phyloP scores from a whole-genome alignment of 306 rosid species.

The Canavalia ensiformis region DNA sequence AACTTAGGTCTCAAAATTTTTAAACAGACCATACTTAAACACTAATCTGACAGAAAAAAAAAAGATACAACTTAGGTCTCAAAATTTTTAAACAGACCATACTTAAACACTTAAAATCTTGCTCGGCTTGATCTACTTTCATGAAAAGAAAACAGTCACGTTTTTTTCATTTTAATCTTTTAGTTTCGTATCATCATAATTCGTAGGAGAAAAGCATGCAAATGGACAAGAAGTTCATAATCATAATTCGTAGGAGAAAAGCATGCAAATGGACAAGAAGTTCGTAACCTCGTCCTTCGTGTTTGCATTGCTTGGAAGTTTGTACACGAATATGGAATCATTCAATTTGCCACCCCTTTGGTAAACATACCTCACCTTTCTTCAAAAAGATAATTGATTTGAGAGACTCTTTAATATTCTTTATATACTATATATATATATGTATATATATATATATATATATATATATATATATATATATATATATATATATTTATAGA shows the following conservation, averaged over 20 bases:
- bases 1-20: too few relatives aligned
- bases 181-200: background rate
- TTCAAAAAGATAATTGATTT: background rate
- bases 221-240: background rate
- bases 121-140: background rate
- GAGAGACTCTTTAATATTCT: background rate
- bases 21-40: too few relatives aligned
- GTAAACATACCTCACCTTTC: background rate
- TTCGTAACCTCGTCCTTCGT: background rate
- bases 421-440: too few relatives aligned
- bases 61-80: too few relatives aligned
- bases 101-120: too few relatives aligned
- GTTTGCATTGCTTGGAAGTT: background rate
- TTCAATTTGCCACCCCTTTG: background rate
- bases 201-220: background rate
- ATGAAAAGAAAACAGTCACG: background rate
- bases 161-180: background rate
- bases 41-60: too few relatives aligned
- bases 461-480: too few relatives aligned
- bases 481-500: too few relatives aligned
- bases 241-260: background rate
- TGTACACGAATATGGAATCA: background rate
- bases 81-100: too few relatives aligned
- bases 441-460: too few relatives aligned
- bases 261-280: slow-evolving; percentile 1